Evolutionary conservation across 495 filamentous ascomycete genomes (phyloP), one percentile per base, ranked within the genome.

Genomic region (Aspergillus nidulans): DNA sequence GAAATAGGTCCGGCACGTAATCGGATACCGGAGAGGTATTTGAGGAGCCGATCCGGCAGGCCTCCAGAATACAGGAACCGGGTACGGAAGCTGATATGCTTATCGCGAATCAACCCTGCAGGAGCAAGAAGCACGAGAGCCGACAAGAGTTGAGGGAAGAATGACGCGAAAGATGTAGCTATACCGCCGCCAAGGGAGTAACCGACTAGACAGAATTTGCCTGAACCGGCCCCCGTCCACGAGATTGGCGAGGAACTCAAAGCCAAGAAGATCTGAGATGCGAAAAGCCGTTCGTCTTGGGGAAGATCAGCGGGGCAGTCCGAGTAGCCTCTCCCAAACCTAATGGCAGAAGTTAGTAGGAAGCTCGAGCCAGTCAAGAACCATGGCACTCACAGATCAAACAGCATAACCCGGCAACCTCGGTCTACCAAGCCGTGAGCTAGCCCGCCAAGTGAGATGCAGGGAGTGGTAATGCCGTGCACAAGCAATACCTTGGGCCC

Each of bases 181-280:
- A 96, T 84, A 32, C 86, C 86, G 43, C 92, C 92, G 23, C 92
- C 91, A 1, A 97, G 77, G 0, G 87, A 91, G 70, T 95, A 96
- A 2, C 92, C 92, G 12, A 94, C 70, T 0, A 96, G 67, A 16
- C 78, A 77, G 70, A 96, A 90, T 46, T 75, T 75, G 12, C 69
- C 71, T 2, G 70, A 69, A 12, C 64, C 70, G 6, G 72, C 71
- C n/a, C 69, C 77, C 18, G 79, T 81, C 88, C 88, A 91, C 26
- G 82, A 63, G n/a, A 90, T 61, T 3, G 76, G 74, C 0, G 87
- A 90, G 2, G 89, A 90, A 18, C 82, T 72, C 19, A 95, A 73
- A 12, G 81, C 87, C 25, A 88, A 73, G 30, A 92, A 69, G 21
- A 94, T 87, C 68, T 92, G 85, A 1, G 83, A 80, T 13, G 79